Conservation (phyloP, 1,284 basidiomycete genomes). For the Sphaerobolus stellatus region DNA sequence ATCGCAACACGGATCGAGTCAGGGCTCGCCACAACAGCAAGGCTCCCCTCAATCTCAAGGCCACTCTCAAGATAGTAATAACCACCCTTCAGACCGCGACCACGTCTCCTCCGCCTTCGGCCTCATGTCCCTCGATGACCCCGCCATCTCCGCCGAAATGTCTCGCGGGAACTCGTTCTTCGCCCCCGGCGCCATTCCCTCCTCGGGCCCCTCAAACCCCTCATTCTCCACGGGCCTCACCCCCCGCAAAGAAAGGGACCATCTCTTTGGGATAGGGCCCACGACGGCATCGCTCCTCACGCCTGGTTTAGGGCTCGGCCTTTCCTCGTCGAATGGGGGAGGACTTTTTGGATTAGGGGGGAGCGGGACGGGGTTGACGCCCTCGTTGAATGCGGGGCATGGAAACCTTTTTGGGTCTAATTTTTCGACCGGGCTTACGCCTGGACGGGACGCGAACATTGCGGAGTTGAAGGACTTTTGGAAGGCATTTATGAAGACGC, state of each 20-base stretch:
- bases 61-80: constrained; percentile 30
- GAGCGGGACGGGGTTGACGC: neutral
- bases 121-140: constrained; percentile 69
- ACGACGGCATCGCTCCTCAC: neutral
- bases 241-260: neutral
- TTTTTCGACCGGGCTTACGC: constrained; percentile 23
- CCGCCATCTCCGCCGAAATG: constrained; percentile 55
- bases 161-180: constrained; percentile 4
- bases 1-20: too few species aligned
- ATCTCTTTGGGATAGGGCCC: neutral
- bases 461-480: constrained; percentile 68
- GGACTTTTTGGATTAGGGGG: neutral
- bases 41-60: constrained; percentile 45
- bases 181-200: neutral
- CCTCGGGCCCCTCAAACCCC: neutral
- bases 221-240: neutral
- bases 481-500: constrained; percentile 72
- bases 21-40: constrained; percentile 27
- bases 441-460: constrained; percentile 44
- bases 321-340: neutral
- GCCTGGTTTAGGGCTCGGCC: neutral
- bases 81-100: constrained; percentile 40
- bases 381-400: neutral
- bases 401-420: neutral
- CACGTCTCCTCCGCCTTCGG: constrained; percentile 66